Evolutionary conservation across 164 flowering plant species (phyloP).

Genomic region (Platanus orientalis): DNA sequence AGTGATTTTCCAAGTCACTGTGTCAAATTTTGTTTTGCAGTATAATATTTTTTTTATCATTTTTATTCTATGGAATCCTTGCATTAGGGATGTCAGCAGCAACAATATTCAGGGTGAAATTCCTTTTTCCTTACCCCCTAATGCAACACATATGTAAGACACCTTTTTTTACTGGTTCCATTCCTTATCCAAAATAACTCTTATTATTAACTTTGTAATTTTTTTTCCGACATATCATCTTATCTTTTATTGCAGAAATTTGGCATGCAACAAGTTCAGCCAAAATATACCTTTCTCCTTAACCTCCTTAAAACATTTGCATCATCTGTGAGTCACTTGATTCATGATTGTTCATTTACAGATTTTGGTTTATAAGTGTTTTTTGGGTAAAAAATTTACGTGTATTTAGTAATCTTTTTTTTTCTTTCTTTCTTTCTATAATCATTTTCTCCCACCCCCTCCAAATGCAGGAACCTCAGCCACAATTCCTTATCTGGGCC

Average conservation of each 20-base stretch:
- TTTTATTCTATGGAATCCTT: slow-evolving; percentile 5
- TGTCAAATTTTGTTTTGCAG: not conserved
- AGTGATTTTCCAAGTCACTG: slow-evolving; percentile 20
- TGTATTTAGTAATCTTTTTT: no score
- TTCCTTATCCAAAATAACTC: not conserved
- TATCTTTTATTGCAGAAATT: slow-evolving; percentile 42
- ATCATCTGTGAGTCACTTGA: slow-evolving; percentile 57
- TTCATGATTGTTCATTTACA: not conserved
- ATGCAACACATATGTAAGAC: slow-evolving; percentile 65
- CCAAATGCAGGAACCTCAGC: slow-evolving; percentile 74
- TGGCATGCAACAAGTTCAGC: slow-evolving; percentile 58
- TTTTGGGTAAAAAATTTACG: no score
- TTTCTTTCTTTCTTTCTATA: no score
- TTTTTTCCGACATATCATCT: no score
- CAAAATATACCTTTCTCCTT: slow-evolving; percentile 53
- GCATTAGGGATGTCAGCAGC: slow-evolving; percentile 63
- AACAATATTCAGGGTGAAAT: slow-evolving; percentile 61
- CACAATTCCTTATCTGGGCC: slow-evolving; percentile 70
- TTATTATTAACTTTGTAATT: no score
- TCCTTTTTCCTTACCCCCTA: slow-evolving; percentile 59
- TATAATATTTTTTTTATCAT: no score
- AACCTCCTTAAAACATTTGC: slow-evolving; percentile 37
- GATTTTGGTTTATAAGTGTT: not conserved
- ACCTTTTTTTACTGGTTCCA: not conserved
- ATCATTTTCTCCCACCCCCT: not conserved